phyloP scores from a whole-genome alignment of 179 eudicot species.

The Silene noctiflora region DNA sequence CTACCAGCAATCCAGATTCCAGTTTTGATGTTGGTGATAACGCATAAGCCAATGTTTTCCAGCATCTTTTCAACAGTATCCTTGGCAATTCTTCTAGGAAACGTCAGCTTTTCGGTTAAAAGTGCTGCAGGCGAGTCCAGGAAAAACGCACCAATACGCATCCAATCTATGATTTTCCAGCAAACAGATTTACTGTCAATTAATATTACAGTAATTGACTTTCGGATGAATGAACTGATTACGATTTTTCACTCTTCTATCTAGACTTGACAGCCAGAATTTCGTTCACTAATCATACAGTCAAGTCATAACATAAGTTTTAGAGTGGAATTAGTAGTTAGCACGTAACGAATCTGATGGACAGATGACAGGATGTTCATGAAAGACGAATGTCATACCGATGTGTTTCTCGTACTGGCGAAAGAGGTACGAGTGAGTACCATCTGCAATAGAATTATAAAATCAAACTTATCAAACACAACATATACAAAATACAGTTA shows the following conservation, averaged over 20 bases:
- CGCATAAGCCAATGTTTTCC: slow-evolving; percentile 46
- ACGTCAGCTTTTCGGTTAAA: slow-evolving; percentile 52
- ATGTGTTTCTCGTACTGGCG: slow-evolving; percentile 87
- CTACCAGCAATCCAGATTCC: slow-evolving; percentile 95
- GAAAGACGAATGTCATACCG: slow-evolving; percentile 37
- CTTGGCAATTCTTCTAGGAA: slow-evolving; percentile 37
- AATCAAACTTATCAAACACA: background rate
- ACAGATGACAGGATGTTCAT: background rate
- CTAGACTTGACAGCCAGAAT: background rate
- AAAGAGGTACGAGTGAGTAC: slow-evolving; percentile 68
- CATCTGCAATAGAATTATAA: slow-evolving; percentile 47
- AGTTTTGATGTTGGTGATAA: slow-evolving; percentile 59
- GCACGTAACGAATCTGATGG: background rate
- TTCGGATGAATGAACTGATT: background rate
- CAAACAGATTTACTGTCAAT: background rate
- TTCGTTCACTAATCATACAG: background rate
- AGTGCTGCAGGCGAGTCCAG: slow-evolving; percentile 56
- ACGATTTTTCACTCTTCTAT: background rate
- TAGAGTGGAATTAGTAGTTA: background rate
- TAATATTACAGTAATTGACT: background rate
- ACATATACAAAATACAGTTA: too few species aligned
- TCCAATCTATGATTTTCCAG: slow-evolving; percentile 50
- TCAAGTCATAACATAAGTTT: background rate
- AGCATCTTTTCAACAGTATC: slow-evolving; percentile 41
- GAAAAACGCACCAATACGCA: slow-evolving; percentile 73